phyloP scores from a whole-genome alignment of 306 rosid species.

The Citrullus amarus region DNA sequence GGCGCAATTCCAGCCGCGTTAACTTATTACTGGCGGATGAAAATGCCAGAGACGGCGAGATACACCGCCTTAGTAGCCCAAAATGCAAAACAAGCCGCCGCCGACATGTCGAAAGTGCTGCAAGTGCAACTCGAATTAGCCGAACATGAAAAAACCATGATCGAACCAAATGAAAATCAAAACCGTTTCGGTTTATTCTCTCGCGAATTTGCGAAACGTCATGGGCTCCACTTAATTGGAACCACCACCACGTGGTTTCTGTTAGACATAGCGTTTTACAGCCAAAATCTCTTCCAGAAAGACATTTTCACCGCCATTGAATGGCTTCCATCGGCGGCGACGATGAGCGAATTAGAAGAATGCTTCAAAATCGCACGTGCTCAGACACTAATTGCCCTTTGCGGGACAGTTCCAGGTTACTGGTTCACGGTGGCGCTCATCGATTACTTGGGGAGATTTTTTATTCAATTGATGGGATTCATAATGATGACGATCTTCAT shows the following conservation, averaged over 20 bases:
- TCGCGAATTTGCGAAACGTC: not conserved
- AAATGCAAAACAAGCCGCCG: constrained; percentile 12
- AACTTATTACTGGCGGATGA: constrained; percentile 15
- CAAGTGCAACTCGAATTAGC: constrained; percentile 7
- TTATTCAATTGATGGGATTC: constrained; percentile 15
- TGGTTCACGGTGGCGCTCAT: constrained; percentile 12
- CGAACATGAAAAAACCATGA: not conserved
- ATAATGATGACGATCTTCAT: constrained; percentile 15
- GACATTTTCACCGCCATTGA: not conserved
- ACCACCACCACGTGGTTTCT: constrained; percentile 6
- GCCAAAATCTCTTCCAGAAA: constrained; percentile 15
- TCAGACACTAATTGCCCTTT: constrained; percentile 5
- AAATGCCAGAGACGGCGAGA: constrained; percentile 21
- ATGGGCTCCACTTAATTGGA: constrained; percentile 9
- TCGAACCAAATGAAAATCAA: not conserved
- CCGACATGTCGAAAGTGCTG: constrained; percentile 15
- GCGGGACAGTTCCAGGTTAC: constrained; percentile 14
- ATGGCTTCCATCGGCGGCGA: not conserved
- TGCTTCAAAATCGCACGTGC: constrained; percentile 9
- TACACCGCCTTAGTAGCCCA: constrained; percentile 13
- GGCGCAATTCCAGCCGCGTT: constrained; percentile 14
- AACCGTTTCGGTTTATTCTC: constrained; percentile 7
- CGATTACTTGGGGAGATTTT: constrained; percentile 4
- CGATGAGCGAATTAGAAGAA: constrained; percentile 12
- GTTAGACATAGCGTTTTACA: constrained; percentile 8